phyloP scores from a whole-genome alignment of 2,329 filamentous ascomycete species.

The Microcyclosporella mali region DNA sequence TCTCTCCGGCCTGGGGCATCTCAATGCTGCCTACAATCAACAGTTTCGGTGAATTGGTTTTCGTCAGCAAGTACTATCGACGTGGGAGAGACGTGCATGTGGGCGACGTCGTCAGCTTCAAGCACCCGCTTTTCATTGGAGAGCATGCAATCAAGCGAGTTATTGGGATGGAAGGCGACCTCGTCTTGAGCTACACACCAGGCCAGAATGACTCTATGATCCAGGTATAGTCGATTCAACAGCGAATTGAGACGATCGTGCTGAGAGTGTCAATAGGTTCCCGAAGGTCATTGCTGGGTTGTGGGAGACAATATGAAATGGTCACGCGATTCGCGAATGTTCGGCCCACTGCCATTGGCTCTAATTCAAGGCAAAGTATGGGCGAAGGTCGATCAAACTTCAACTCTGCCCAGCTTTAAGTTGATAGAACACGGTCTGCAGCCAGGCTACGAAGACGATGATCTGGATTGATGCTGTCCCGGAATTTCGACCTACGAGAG shows the following conservation, averaged over 20 bases:
- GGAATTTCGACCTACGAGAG: too few species aligned
- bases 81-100: constrained; percentile 62
- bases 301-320: constrained; percentile 79
- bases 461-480: constrained; percentile 1
- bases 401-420: neutral
- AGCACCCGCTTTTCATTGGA: constrained; percentile 58
- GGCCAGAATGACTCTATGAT: constrained; percentile 49
- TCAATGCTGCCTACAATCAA: constrained; percentile 86
- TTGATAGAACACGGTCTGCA: neutral
- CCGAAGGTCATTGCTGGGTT: constrained; percentile 86
- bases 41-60: constrained; percentile 59
- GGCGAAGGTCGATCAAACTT: neutral
- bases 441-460: constrained; percentile 1
- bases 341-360: constrained; percentile 78
- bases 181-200: constrained; percentile 61
- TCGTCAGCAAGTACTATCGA: constrained; percentile 62
- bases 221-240: constrained; percentile 46
- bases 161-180: constrained; percentile 54
- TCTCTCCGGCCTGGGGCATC: constrained; percentile 60
- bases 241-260: neutral
- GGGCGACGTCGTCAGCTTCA: constrained; percentile 79
- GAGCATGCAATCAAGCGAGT: constrained; percentile 69
- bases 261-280: constrained; percentile 55
- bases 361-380: constrained; percentile 74
- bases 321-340: constrained; percentile 80